phyloP scores from a whole-genome alignment of 202 grass and related monocot species.

The Setaria italica region DNA sequence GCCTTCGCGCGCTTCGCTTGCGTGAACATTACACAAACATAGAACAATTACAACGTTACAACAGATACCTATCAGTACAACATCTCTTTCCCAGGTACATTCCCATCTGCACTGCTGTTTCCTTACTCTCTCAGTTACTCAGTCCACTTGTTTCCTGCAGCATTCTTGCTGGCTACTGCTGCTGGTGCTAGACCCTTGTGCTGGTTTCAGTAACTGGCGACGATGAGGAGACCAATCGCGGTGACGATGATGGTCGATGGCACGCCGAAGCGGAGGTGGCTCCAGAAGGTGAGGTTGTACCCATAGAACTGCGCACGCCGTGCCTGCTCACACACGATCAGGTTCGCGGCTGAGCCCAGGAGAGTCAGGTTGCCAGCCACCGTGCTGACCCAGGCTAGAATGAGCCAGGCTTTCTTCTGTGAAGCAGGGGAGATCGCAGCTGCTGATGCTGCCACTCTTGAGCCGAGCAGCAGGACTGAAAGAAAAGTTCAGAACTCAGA shows the following conservation, averaged over 20 bases:
- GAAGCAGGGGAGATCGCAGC: slow-evolving; percentile 62
- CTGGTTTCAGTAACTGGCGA: slow-evolving; percentile 58
- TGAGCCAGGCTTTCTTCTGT: slow-evolving; percentile 84
- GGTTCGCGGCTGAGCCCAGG: slow-evolving; percentile 84
- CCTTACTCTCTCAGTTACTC: not conserved
- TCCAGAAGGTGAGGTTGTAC: slow-evolving; percentile 90
- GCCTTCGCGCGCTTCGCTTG: not conserved
- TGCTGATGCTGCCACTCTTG: slow-evolving; percentile 80
- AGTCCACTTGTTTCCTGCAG: slow-evolving; percentile 12
- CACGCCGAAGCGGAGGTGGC: slow-evolving; percentile 86
- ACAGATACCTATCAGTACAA: slow-evolving; percentile 6
- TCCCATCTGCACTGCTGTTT: slow-evolving; percentile 3
- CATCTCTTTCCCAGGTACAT: not conserved
- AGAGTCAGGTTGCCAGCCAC: slow-evolving; percentile 92
- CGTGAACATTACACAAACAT: slow-evolving; percentile 32
- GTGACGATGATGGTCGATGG: slow-evolving; percentile 82
- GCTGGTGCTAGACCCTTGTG: not conserved
- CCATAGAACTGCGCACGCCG: slow-evolving; percentile 64
- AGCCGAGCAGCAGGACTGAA: slow-evolving; percentile 82
- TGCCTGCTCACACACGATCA: slow-evolving; percentile 96
- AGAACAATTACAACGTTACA: slow-evolving; percentile 38
- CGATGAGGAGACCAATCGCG: slow-evolving; percentile 69
- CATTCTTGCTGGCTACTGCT: not conserved
- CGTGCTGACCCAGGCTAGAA: slow-evolving; percentile 89
- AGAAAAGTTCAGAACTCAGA: not conserved